phyloP scores from a whole-genome alignment of 495 filamentous ascomycete species.

The Daldinia loculata region DNA sequence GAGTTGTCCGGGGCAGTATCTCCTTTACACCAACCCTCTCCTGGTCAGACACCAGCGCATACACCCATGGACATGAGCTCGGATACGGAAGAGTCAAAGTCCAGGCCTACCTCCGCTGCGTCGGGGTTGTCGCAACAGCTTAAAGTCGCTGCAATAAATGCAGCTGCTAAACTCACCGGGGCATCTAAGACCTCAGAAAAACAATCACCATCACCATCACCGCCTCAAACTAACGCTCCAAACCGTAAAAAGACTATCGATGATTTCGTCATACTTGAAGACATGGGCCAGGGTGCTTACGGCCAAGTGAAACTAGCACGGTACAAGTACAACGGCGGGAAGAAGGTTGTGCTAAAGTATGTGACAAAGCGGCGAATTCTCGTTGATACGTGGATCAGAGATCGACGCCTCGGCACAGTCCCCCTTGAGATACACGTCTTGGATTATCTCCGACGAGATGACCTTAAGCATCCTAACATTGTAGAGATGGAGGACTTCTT shows the following conservation, averaged over 20 bases:
- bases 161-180: slow-evolving; percentile 59
- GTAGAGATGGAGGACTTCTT: slow-evolving; percentile 99
- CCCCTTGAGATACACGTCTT: slow-evolving; percentile 97
- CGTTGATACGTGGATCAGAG: slow-evolving; percentile 98
- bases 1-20: slow-evolving; percentile 66
- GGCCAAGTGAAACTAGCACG: slow-evolving; percentile 97
- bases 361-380: slow-evolving; percentile 97
- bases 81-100: slow-evolving; percentile 53
- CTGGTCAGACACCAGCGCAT: slow-evolving; percentile 70
- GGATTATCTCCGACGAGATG: slow-evolving; percentile 89
- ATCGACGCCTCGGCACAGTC: slow-evolving; percentile 93
- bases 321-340: slow-evolving; percentile 75
- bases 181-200: slow-evolving; percentile 49
- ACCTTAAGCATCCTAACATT: slow-evolving; percentile 90
- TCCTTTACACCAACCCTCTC: slow-evolving; percentile 78
- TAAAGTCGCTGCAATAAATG: slow-evolving; percentile 68
- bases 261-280: slow-evolving; percentile 93
- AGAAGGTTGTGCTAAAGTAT: slow-evolving; percentile 95
- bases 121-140: slow-evolving; percentile 79
- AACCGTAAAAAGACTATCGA: slow-evolving; percentile 78
- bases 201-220: slow-evolving; percentile 39
- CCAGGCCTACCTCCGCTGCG: slow-evolving; percentile 50
- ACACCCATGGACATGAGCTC: slow-evolving; percentile 62
- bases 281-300: slow-evolving; percentile 98
- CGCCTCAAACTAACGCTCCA: slow-evolving; percentile 38